Evolutionary conservation across 2,329 filamentous ascomycete species (phyloP).

Genomic region (Neonectria magnoliae): DNA sequence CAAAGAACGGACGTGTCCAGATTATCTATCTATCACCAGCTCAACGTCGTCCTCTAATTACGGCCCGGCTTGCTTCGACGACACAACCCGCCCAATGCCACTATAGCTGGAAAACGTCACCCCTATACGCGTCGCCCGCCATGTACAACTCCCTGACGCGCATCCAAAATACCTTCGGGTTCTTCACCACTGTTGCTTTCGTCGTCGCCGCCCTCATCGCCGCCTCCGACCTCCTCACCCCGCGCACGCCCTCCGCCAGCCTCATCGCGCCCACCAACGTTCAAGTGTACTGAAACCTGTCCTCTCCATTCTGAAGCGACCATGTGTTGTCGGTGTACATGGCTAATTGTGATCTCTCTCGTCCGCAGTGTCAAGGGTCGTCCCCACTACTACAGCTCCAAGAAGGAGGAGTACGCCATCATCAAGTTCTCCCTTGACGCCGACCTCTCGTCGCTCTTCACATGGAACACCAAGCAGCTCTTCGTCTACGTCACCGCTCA

Average conservation of each 20-base stretch:
- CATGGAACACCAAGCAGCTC: constrained; percentile 99
- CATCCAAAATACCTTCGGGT: constrained; percentile 92
- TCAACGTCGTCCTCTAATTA: constrained; percentile 19
- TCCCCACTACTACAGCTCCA: constrained; percentile 93
- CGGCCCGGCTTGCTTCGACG: constrained; percentile 13
- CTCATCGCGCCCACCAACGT: constrained; percentile 76
- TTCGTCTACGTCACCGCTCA: constrained; percentile 95
- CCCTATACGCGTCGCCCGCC: constrained; percentile 44
- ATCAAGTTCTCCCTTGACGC: constrained; percentile 93
- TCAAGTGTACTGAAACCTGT: constrained; percentile 74
- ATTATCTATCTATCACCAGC: constrained; percentile 33
- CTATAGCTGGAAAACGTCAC: constrained; percentile 13
- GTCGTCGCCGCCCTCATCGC: constrained; percentile 83
- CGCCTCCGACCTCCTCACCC: constrained; percentile 76
- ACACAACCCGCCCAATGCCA: constrained; percentile 27
- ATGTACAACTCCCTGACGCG: constrained; percentile 93
- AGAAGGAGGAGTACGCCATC: constrained; percentile 95
- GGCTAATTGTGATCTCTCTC: constrained; percentile 12
- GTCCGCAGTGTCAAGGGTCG: constrained; percentile 79
- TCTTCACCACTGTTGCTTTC: constrained; percentile 95
- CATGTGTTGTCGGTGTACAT: background rate
- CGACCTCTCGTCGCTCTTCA: constrained; percentile 92
- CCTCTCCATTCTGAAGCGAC: background rate
- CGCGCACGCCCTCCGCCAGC: constrained; percentile 71
- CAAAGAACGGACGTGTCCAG: constrained; percentile 29